phyloP scores from a whole-genome alignment of 192 early-diverging fungal genomes.

The Mortierella claussenii region DNA sequence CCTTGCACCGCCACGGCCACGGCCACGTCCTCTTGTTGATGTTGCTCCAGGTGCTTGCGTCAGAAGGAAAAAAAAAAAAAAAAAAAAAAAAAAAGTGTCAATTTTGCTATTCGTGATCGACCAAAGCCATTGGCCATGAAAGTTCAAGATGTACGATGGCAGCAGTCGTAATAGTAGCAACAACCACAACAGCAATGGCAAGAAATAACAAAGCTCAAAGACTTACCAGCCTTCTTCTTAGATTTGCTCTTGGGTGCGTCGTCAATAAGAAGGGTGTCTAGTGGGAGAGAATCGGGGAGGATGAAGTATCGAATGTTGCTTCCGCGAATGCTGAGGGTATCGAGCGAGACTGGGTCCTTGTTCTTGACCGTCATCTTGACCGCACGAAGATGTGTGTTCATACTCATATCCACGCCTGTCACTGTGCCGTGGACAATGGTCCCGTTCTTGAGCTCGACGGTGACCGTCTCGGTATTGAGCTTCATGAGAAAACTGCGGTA shows the following conservation, averaged over 20 bases:
- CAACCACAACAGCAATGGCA: no score
- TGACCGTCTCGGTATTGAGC: conserved; percentile 96
- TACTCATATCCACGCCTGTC: conserved; percentile 97
- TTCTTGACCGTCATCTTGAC: conserved; percentile 98
- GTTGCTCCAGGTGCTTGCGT: conserved; percentile 38
- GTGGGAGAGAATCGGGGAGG: conserved; percentile 92
- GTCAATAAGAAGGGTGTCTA: conserved; percentile 96
- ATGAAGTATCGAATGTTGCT: conserved; percentile 97
- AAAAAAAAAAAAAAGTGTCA: conserved; percentile 1
- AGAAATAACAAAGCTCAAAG: background rate
- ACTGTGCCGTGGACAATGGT: conserved; percentile 97
- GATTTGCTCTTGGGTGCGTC: conserved; percentile 93
- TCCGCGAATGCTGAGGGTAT: conserved; percentile 94
- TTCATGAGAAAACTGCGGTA: conserved; percentile 99
- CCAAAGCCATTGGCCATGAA: no score
- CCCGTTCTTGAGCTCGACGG: conserved; percentile 99
- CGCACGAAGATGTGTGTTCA: conserved; percentile 99
- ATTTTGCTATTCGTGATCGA: background rate
- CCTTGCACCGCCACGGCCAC: conserved; percentile 80
- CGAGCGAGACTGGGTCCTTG: conserved; percentile 89
- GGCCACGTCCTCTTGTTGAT: conserved; percentile 61
- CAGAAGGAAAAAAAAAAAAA: conserved; percentile 4
- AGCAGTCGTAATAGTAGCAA: no score
- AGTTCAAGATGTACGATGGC: no score
- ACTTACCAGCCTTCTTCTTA: conserved; percentile 80